Conservation (phyloP, 164 flowering plant genomes). For the Nymphaea thermarum region DNA sequence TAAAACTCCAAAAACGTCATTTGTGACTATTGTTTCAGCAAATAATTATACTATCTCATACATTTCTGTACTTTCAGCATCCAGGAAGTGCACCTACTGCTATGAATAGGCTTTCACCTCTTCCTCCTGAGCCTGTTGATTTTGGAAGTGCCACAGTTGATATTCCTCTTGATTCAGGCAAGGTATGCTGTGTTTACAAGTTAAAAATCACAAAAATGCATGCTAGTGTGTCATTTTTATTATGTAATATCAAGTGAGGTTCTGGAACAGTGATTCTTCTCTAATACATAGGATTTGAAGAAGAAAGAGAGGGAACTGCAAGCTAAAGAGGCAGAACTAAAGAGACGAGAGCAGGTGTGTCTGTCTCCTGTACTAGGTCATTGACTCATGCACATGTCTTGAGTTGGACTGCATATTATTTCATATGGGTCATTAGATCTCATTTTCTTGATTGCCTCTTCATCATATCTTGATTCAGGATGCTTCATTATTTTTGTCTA, state of each 20-base stretch:
- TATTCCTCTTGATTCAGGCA: conserved; percentile 63
- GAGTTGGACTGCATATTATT: too few relatives aligned
- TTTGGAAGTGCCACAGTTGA: conserved; percentile 65
- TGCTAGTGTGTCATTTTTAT: not conserved
- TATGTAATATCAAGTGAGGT: not conserved
- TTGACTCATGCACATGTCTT: not conserved
- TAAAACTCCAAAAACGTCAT: too few relatives aligned
- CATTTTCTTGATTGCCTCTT: too few relatives aligned
- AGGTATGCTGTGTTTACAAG: conserved; percentile 9
- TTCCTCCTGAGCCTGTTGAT: conserved; percentile 87
- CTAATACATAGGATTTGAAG: conserved; percentile 46
- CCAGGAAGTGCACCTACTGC: conserved; percentile 55
- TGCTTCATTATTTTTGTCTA: too few relatives aligned
- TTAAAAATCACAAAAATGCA: not conserved
- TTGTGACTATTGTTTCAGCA: too few relatives aligned
- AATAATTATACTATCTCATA: not conserved
- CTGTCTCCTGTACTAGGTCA: not conserved
- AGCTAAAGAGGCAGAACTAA: conserved; percentile 83
- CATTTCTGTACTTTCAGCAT: conserved; percentile 22
- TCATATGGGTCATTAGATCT: too few relatives aligned
- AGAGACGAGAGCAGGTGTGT: conserved; percentile 67
- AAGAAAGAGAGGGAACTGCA: conserved; percentile 86
- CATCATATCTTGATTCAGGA: too few relatives aligned
- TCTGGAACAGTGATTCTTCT: not conserved
- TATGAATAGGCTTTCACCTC: conserved; percentile 71